Base-by-base conservation (phyloP, 2,329 filamentous ascomycete species). In the Bipolaris bicolor region DNA sequence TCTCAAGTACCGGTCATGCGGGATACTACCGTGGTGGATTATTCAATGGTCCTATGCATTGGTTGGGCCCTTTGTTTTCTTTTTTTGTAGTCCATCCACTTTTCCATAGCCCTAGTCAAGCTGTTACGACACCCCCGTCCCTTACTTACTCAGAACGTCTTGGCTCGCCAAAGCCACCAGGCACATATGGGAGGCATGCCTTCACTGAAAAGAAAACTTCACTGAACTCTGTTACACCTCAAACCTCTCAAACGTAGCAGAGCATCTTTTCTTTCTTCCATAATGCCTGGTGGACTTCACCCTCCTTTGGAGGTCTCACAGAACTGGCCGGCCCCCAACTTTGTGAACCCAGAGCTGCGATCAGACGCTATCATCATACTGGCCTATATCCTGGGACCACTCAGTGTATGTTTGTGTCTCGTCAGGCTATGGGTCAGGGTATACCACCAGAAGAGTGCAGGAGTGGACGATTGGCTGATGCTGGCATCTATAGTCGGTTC, bases 381-480 rank as follows among this genome's bases (percentile, higher is more conserved):
- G 18, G 61, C 69, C 4, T 68, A 61, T 37, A 43, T 71, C 3
- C 58, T 63, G 20, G 69, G 69, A 4, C 66, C 69, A 1, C 33
- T 73, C 7, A 71, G 65, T 5, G 16, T 70, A 3, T 31, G 46
- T 7, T 59, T 73, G n/a, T 39, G 71, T 11, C 49, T 73, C 41
- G 62, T 63, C 13, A 59, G 71, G 31, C 50, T 74, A 24, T 74
- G 71, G 70, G 66, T 72, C 2, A 62, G 72, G 20, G 56, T 71
- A 11, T 57, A 59, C 9, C 64, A 70, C 44, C 71, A 73, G 49
- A 56, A 52, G 16, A 67, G 63, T 39, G 46, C 67, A 11, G 68
- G 70, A 5, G 66, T 55, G 62, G 72, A 73, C 36, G 72, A 74
- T 49, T 73, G 69, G 70, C 41, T 73, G 13, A 68, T 73, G 61